A percentile compares a stretch with the other conserved stretches of the same genome.
These are phyloP conservation scores for Prunus yedoensis DNA, from an alignment of 331 rosid genomes.

Conservation along the genomic window DNA sequence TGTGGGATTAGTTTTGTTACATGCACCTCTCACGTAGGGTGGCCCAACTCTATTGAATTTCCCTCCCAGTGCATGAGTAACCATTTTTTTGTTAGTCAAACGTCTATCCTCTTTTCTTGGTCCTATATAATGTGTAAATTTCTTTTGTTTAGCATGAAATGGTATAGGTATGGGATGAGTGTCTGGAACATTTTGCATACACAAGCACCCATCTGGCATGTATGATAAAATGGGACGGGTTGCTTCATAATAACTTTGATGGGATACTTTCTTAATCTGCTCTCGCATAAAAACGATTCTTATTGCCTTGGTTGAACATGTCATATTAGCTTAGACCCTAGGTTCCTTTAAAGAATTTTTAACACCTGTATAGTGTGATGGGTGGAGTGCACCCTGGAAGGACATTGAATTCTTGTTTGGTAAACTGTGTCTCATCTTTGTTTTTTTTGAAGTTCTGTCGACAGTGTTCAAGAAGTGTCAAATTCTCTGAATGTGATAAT, in stretches of 20 bases:
- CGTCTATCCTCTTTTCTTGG: too few relatives aligned
- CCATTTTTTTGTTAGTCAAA: too few relatives aligned
- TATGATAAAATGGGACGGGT: neutral
- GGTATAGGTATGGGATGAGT: too few relatives aligned
- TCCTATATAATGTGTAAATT: too few relatives aligned
- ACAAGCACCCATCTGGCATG: too few relatives aligned
- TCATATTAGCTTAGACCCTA: neutral
- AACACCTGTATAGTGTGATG: neutral
- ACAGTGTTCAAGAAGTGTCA: neutral
- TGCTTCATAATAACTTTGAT: neutral
- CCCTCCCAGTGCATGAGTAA: too few relatives aligned
- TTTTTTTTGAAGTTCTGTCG: neutral
- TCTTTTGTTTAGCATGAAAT: too few relatives aligned
- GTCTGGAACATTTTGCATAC: too few relatives aligned
- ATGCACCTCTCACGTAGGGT: neutral
- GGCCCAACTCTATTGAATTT: neutral
- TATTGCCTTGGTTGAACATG: neutral
- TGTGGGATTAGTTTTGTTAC: neutral
- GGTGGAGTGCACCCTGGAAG: neutral
- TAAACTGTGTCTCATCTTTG: neutral
- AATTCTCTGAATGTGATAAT: too few relatives aligned
- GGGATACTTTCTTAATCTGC: neutral
- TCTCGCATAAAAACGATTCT: neutral
- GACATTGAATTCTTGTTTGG: neutral
- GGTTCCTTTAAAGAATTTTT: neutral